A percentile compares a stretch with the other conserved stretches of the same genome.
Conservation (phyloP, 1,139 yeast genomes). For the Pichia sp. region DNA sequence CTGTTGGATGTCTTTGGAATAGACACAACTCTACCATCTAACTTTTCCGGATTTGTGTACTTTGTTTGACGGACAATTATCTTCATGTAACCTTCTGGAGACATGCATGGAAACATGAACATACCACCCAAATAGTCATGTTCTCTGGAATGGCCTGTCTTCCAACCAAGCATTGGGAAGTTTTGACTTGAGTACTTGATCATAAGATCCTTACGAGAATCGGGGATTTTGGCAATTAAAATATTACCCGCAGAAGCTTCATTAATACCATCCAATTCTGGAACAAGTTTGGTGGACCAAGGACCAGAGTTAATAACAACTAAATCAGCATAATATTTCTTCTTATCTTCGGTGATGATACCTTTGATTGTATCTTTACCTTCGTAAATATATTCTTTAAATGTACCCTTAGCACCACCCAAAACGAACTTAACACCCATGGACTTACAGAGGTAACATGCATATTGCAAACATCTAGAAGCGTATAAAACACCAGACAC, state of each 20-base stretch:
- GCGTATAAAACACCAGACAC: slow-evolving; percentile 41
- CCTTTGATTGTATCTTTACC: slow-evolving; percentile 30
- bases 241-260: slow-evolving; percentile 39
- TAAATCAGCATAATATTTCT: slow-evolving; percentile 33
- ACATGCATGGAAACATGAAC: slow-evolving; percentile 21
- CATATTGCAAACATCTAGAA: slow-evolving; percentile 36
- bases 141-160: slow-evolving; percentile 20
- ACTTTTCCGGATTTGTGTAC: slow-evolving; percentile 18
- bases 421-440: slow-evolving; percentile 34
- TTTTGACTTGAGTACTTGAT: slow-evolving; percentile 30
- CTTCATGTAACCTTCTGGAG: slow-evolving; percentile 20
- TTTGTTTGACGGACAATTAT: slow-evolving; percentile 19
- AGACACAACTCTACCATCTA: slow-evolving; percentile 15
- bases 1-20: slow-evolving; percentile 25
- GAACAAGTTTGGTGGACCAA: slow-evolving; percentile 38
- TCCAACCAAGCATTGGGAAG: slow-evolving; percentile 21
- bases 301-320: slow-evolving; percentile 40
- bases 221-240: slow-evolving; percentile 28
- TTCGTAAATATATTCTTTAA: slow-evolving; percentile 2
- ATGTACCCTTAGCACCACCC: slow-evolving; percentile 21
- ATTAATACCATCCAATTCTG: slow-evolving; percentile 34
- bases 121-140: slow-evolving; percentile 28
- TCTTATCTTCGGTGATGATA: slow-evolving; percentile 34
- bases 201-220: slow-evolving; percentile 29
- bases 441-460: slow-evolving; percentile 28